A percentile compares a stretch with the other conserved stretches of the same genome.
phyloP scores from a whole-genome alignment of 345 rosid genomes.

The thale cress (Arabidopsis thaliana) region TAIR10.1 NC_003071.7:9900001-9900500 shows the following conservation, averaged over 20 bases:
- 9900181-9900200: slow-evolving; percentile 53
- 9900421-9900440: slow-evolving; percentile 57
- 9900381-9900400: slow-evolving; percentile 55
- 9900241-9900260: slow-evolving; percentile 53
- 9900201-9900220: slow-evolving; percentile 49
- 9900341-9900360: slow-evolving; percentile 60
- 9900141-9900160: slow-evolving; percentile 50
- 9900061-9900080: slow-evolving; percentile 49
- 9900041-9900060: slow-evolving; percentile 5
- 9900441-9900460: slow-evolving; percentile 43
- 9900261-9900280: slow-evolving; percentile 53
- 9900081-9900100: slow-evolving; percentile 52
- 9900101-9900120: slow-evolving; percentile 47
- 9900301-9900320: slow-evolving; percentile 57
- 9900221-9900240: slow-evolving; percentile 40
- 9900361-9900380: slow-evolving; percentile 67
- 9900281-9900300: slow-evolving; percentile 54
- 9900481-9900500: slow-evolving; percentile 29
- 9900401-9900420: slow-evolving; percentile 57
- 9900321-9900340: slow-evolving; percentile 55
- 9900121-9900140: slow-evolving; percentile 48
- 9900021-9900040: too few relatives aligned
- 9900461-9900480: slow-evolving; percentile 30
- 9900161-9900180: slow-evolving; percentile 38
- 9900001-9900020: too few relatives aligned